Conservation (phyloP, 1,139 yeast genomes). For the Saccharomyces pastorianus region DNA sequence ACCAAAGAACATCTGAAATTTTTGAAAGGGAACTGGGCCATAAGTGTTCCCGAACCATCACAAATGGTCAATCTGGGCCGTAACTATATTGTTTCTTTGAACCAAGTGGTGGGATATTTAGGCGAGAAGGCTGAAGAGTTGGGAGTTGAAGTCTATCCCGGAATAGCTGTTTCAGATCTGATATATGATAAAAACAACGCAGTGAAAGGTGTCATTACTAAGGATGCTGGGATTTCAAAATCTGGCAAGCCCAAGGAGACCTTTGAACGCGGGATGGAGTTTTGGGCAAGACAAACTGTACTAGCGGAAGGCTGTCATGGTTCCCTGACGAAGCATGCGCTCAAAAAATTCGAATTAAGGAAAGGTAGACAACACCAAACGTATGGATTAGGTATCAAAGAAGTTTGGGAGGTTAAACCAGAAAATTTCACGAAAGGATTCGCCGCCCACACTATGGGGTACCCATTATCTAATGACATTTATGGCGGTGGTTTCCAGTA, state of each 20-base stretch:
- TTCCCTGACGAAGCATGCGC: conserved; percentile 70
- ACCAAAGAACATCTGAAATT: conserved; percentile 64
- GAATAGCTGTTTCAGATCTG: conserved; percentile 77
- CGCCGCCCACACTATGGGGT: conserved; percentile 83
- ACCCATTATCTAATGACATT: conserved; percentile 59
- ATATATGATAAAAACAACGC: conserved; percentile 50
- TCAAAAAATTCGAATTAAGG: conserved; percentile 60
- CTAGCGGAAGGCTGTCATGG: conserved; percentile 98
- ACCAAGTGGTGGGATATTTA: conserved; percentile 71
- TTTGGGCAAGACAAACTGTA: conserved; percentile 78
- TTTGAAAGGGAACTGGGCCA: conserved; percentile 42
- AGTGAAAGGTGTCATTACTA: conserved; percentile 86
- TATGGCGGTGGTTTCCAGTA: conserved; percentile 98
- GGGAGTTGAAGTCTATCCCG: conserved; percentile 91
- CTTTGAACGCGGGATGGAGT: conserved; percentile 95
- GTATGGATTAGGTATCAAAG: conserved; percentile 90
- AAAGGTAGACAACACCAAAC: conserved; percentile 69
- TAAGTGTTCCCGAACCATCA: conserved; percentile 87
- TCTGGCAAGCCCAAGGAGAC: conserved; percentile 67
- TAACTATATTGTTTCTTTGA: conserved; percentile 78
- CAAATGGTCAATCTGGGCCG: conserved; percentile 73
- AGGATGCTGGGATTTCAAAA: conserved; percentile 80
- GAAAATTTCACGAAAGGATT: conserved; percentile 73
- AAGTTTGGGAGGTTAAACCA: conserved; percentile 93
- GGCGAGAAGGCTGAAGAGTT: conserved; percentile 85